Evolutionary conservation across 768 basidiomycete genomes (phyloP).

Genomic region (Butyriboletus loyo): DNA sequence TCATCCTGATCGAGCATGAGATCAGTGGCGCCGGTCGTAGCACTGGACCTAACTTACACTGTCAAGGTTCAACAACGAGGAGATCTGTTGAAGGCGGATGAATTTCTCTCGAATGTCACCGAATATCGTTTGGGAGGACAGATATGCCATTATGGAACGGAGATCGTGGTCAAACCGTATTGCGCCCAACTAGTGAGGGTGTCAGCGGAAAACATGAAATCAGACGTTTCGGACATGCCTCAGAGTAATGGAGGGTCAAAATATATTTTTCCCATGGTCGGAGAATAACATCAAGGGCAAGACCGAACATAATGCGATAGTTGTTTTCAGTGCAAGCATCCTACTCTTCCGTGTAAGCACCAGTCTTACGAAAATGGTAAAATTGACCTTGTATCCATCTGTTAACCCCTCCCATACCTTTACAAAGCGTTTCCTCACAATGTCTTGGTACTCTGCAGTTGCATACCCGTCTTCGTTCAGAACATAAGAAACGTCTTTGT

Average conservation of each 20-base stretch:
- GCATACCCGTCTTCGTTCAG: constrained; percentile 88
- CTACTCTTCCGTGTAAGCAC: constrained; percentile 37
- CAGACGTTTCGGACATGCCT: constrained; percentile 46
- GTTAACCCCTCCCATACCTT: constrained; percentile 84
- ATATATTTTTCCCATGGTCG: constrained; percentile 94
- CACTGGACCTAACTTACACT: constrained; percentile 38
- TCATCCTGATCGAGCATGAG: constrained; percentile 61
- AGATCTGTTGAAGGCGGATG: constrained; percentile 86
- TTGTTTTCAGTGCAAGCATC: constrained; percentile 86
- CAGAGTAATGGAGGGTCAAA: constrained; percentile 77
- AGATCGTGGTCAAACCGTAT: constrained; percentile 94
- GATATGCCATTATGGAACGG: constrained; percentile 75
- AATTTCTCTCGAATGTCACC: constrained; percentile 94
- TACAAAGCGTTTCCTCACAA: constrained; percentile 86
- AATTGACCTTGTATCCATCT: constrained; percentile 78
- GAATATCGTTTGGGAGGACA: constrained; percentile 85
- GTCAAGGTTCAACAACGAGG: constrained; percentile 87
- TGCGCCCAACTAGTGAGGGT: constrained; percentile 72
- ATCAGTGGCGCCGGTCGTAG: constrained; percentile 3
- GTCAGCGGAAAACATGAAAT: neutral
- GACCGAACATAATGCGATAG: constrained; percentile 80
- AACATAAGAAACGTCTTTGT: constrained; percentile 85
- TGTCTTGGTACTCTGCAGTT: constrained; percentile 79
- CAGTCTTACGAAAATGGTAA: neutral
- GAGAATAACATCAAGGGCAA: constrained; percentile 85